These are phyloP conservation scores for Lentinula aciculospora DNA, from an alignment of 768 basidiomycete genomes.

Conservation along the genomic window DNA sequence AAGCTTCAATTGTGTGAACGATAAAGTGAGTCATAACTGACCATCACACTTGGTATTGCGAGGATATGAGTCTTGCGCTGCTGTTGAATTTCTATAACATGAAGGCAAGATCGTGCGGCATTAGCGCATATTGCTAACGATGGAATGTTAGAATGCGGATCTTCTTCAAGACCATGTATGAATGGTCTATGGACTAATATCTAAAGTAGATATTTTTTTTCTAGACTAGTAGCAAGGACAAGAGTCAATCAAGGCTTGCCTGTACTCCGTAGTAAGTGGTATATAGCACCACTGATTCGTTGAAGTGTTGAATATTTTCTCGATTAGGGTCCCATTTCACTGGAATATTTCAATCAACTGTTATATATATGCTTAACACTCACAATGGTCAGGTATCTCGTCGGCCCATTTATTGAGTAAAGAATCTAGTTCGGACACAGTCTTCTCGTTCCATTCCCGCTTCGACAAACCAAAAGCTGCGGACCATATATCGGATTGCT, in stretches of 20 bases:
- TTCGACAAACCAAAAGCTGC: not conserved
- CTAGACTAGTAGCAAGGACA: too few relatives aligned
- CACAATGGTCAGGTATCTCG: constrained; percentile 53
- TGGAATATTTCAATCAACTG: not conserved
- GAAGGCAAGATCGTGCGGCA: constrained; percentile 5
- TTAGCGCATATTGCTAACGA: constrained; percentile 5
- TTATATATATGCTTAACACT: not conserved
- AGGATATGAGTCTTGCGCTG: not conserved
- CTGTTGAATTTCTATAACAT: not conserved
- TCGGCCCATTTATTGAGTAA: constrained; percentile 78
- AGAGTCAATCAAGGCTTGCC: constrained; percentile 14
- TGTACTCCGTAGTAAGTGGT: constrained; percentile 38
- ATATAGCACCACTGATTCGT: constrained; percentile 45
- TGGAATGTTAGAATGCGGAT: not conserved
- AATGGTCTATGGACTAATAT: constrained; percentile 1
- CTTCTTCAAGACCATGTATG: not conserved
- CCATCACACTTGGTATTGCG: constrained; percentile 2
- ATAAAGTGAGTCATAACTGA: not conserved
- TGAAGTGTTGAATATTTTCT: constrained; percentile 30
- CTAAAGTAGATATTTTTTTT: not conserved
- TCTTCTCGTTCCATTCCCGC: constrained; percentile 54
- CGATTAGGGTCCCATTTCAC: constrained; percentile 38
- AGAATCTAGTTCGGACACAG: constrained; percentile 70
- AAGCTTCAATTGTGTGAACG: not conserved
- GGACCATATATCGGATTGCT: constrained; percentile 2